phyloP scores from a whole-genome alignment of 78 protist genomes.

The Speleostelium caveatum region DNA sequence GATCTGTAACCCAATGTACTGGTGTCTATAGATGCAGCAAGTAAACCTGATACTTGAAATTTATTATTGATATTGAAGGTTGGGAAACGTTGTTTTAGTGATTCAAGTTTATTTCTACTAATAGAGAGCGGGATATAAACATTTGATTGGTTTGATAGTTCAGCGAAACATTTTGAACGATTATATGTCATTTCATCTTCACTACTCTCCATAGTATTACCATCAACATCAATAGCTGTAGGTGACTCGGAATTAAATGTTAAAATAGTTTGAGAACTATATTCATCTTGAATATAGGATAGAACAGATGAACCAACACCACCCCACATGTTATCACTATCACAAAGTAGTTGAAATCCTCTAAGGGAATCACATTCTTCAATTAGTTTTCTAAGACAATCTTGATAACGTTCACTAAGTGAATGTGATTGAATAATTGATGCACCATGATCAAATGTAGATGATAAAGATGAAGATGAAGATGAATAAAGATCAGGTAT shows the following conservation, averaged over 20 bases:
- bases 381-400: conserved; percentile 21
- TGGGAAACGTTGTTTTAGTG: not conserved
- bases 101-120: not conserved
- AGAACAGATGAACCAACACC: conserved; percentile 20
- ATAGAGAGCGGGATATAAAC: conserved; percentile 38
- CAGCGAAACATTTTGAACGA: not conserved
- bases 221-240: not conserved
- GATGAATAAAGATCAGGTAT: conserved; percentile 6
- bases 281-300: conserved; percentile 35
- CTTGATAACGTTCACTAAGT: conserved; percentile 28
- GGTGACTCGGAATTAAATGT: not conserved
- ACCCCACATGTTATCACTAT: conserved; percentile 64
- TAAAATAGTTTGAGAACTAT: conserved; percentile 1
- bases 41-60: conserved; percentile 35
- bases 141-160: not conserved
- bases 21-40: conserved; percentile 46
- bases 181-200: conserved; percentile 19
- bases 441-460: conserved; percentile 20
- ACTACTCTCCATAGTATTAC: no score
- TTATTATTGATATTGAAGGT: conserved; percentile 6
- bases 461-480: not conserved
- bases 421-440: not conserved
- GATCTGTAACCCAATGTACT: conserved; percentile 50
- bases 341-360: conserved; percentile 49
- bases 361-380: conserved; percentile 49